Percentiles rank a stretch among this genome's conserved stretches.
Conservation (phyloP, 306 rosid species). For the Prunus mongolica region DNA sequence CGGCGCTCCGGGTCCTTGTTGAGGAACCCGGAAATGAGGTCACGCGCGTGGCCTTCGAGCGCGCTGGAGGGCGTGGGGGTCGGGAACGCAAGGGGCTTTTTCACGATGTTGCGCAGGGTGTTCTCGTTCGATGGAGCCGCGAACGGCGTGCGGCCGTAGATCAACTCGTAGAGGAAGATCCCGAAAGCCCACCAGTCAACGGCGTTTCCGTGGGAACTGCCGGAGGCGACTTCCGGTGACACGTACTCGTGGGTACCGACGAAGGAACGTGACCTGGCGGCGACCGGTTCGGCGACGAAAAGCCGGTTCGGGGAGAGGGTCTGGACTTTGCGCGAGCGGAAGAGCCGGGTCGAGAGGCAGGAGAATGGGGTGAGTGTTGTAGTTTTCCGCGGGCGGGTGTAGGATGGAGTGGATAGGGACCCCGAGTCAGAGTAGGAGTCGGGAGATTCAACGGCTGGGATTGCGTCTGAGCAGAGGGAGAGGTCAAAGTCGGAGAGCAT, state of each 20-base stretch:
- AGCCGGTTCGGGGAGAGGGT: constrained; percentile 58
- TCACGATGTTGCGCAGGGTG: constrained; percentile 61
- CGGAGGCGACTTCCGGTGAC: constrained; percentile 92
- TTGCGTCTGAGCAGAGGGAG: constrained; percentile 69
- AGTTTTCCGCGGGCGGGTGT: constrained; percentile 27
- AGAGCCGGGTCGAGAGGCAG: constrained; percentile 53
- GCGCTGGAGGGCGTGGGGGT: constrained; percentile 37
- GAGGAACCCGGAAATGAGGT: constrained; percentile 45
- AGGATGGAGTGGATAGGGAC: constrained; percentile 8
- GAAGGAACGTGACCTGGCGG: constrained; percentile 79
- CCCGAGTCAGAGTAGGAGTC: constrained; percentile 32
- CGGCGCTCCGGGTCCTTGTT: constrained; percentile 67
- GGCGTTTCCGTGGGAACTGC: constrained; percentile 95
- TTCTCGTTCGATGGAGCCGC: constrained; percentile 69
- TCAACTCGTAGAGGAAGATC: constrained; percentile 73
- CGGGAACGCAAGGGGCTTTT: constrained; percentile 59
- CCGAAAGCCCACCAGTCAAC: constrained; percentile 99
- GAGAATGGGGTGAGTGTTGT: constrained; percentile 30
- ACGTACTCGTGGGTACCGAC: constrained; percentile 98
- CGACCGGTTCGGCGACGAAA: constrained; percentile 89
- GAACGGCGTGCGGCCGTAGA: constrained; percentile 87
- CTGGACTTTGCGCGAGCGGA: constrained; percentile 76
- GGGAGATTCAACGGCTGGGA: constrained; percentile 82
- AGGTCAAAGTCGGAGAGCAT: constrained; percentile 98
- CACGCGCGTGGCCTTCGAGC: constrained; percentile 80